Evolutionary conservation across 179 eudicot species (phyloP), one percentile per base, ranked within the genome.

Genomic region (Gypsophila paniculata): DNA sequence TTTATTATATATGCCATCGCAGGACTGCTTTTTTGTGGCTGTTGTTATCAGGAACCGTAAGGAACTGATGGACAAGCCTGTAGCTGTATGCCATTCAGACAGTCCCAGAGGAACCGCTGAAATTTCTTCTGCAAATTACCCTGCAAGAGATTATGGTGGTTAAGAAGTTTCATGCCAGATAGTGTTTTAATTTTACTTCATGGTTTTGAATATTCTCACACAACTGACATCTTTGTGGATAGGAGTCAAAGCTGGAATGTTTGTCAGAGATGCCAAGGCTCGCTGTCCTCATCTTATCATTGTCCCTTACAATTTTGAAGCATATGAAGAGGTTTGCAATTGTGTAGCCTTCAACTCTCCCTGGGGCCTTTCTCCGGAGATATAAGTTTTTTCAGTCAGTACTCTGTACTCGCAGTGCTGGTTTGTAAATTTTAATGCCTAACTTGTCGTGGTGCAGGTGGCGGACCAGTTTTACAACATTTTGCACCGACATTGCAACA

Each of bases 21-120:
- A 95, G 97, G 99, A 95, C 72, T 95, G 90, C 71, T 92, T 95
- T 81, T 95, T 95, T 76, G 97, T 92, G 48, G 85, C 99, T 19
- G 99, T 92, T 65, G 88, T 88, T 72, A 83, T 88, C 63, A 87
- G 96, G 81, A 84, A 86, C 52, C 88, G 61, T 68, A 89, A 92
- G 52, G 99, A 88, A 48, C 77, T 91, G 74, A 72, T 70, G 74
- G 91, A 85, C 73, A 90, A 87, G 79, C 97, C 95, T 75, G 96
- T 91, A 71, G 99, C 96, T 76, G 93, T 95, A 73, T 95, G 96
- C 81, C 99, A 95, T 82, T 95, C 96, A 44, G 99, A 92, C 80
- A 95, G 81, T 84, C 85, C 93, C 9, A 96, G 90, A 65, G 99
- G 99, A 80, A 95, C 96, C 61, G 86, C 99, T 77, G 97, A 95